Evolutionary conservation across 1,139 yeast species (phyloP).

Genomic region (Starmera stellimalicola): DNA sequence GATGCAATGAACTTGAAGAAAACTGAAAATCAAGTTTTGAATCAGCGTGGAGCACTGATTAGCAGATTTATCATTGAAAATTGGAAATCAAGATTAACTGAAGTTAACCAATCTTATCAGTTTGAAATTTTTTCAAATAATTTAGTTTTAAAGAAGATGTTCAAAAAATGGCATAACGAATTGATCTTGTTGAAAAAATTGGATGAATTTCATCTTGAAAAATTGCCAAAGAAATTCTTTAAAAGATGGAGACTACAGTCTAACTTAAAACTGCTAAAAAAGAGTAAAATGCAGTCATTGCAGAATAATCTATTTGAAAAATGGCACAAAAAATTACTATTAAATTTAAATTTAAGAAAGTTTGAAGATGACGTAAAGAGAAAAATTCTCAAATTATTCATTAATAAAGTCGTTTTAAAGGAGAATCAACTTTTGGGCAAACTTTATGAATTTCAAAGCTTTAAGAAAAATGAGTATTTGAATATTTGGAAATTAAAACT

Average conservation of each 20-base stretch:
- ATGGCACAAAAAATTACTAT: conserved; percentile 5
- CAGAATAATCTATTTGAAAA: background rate
- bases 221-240: conserved; percentile 1
- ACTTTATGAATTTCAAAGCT: conserved; percentile 1
- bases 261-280: conserved; percentile 1
- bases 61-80: conserved; percentile 13
- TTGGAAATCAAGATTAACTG: conserved; percentile 18
- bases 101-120: conserved; percentile 11
- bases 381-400: conserved; percentile 8
- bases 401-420: background rate
- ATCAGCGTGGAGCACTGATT: conserved; percentile 10
- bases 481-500: background rate
- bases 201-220: conserved; percentile 2
- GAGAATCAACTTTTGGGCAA: conserved; percentile 12
- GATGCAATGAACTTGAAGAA: conserved; percentile 6
- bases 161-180: conserved; percentile 11
- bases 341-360: conserved; percentile 1
- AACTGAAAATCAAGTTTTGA: conserved; percentile 11
- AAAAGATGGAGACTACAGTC: conserved; percentile 11
- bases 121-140: conserved; percentile 5
- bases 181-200: conserved; percentile 6
- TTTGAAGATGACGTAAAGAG: background rate
- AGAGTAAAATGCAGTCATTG: conserved; percentile 2
- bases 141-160: conserved; percentile 1
- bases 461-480: conserved; percentile 2